A percentile compares a stretch with the other conserved stretches of the same genome.
phyloP scores from a whole-genome alignment of 352 stramenopile genomes.

The Phytophthora pluvialis region DNA sequence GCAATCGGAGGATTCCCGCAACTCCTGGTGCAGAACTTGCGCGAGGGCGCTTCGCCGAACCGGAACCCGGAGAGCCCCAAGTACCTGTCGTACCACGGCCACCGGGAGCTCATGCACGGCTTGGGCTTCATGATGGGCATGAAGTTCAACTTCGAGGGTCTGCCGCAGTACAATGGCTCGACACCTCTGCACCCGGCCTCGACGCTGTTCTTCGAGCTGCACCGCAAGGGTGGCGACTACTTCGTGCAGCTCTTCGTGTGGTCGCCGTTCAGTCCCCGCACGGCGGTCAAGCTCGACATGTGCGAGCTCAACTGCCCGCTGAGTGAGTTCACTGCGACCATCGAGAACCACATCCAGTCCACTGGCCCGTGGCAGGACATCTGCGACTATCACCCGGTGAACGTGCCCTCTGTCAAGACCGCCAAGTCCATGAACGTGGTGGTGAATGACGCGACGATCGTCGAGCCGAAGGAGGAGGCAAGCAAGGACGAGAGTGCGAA shows the following conservation, averaged over 20 bases:
- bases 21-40: slow-evolving; percentile 70
- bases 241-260: slow-evolving; percentile 77
- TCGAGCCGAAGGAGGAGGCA: slow-evolving; percentile 23
- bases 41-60: slow-evolving; percentile 40
- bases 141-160: slow-evolving; percentile 76
- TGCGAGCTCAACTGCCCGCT: slow-evolving; percentile 69
- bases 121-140: slow-evolving; percentile 82
- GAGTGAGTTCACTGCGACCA: slow-evolving; percentile 58
- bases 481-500: neutral
- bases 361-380: slow-evolving; percentile 80
- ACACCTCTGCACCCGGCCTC: slow-evolving; percentile 71
- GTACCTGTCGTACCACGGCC: slow-evolving; percentile 82
- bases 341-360: slow-evolving; percentile 56
- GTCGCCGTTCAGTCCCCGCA: slow-evolving; percentile 63
- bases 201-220: slow-evolving; percentile 81
- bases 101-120: slow-evolving; percentile 82
- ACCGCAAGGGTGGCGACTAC: slow-evolving; percentile 44
- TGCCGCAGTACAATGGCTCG: slow-evolving; percentile 69
- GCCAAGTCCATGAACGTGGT: slow-evolving; percentile 38
- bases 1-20: slow-evolving; percentile 71
- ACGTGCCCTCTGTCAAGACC: slow-evolving; percentile 28
- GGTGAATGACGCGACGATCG: slow-evolving; percentile 34
- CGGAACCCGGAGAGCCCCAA: slow-evolving; percentile 51
- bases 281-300: slow-evolving; percentile 61
- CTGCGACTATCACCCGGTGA: slow-evolving; percentile 71